Evolutionary conservation across 495 filamentous ascomycete species (phyloP).

Genomic region (Penicillium cosmopolitanum): DNA sequence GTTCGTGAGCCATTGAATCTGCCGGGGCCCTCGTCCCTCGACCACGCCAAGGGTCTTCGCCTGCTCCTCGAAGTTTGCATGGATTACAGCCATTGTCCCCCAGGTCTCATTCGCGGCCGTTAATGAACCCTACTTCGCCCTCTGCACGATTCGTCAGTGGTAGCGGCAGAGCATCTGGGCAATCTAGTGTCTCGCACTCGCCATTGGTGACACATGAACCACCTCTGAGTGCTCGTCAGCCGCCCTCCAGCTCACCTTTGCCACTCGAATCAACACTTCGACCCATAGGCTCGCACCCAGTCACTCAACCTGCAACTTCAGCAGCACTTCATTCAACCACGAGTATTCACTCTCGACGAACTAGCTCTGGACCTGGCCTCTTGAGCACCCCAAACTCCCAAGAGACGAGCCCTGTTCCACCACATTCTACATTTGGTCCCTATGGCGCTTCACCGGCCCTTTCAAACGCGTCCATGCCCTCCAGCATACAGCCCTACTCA

Average conservation of each 20-base stretch:
- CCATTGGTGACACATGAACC: slow-evolving; percentile 46
- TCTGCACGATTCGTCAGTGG: slow-evolving; percentile 44
- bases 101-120: slow-evolving; percentile 49
- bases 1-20: slow-evolving; percentile 33
- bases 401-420: slow-evolving; percentile 59
- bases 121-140: slow-evolving; percentile 70
- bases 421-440: slow-evolving; percentile 53
- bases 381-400: slow-evolving; percentile 47
- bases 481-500: slow-evolving; percentile 23
- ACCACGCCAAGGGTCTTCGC: slow-evolving; percentile 38
- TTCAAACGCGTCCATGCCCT: slow-evolving; percentile 28
- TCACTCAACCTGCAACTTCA: slow-evolving; percentile 35
- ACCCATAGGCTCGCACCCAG: slow-evolving; percentile 30
- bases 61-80: slow-evolving; percentile 36
- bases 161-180: slow-evolving; percentile 43
- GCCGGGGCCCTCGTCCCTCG: slow-evolving; percentile 34
- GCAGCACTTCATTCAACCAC: slow-evolving; percentile 46
- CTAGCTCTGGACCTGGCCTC: slow-evolving; percentile 46
- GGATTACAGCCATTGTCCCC: slow-evolving; percentile 45
- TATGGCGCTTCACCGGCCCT: slow-evolving; percentile 50
- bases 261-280: slow-evolving; percentile 32
- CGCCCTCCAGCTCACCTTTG: slow-evolving; percentile 34
- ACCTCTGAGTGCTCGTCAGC: slow-evolving; percentile 30
- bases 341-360: slow-evolving; percentile 44
- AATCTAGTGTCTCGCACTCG: slow-evolving; percentile 52